Base-by-base conservation (phyloP, 495 filamentous ascomycete genomes). In the Penicillium verhagenii region DNA sequence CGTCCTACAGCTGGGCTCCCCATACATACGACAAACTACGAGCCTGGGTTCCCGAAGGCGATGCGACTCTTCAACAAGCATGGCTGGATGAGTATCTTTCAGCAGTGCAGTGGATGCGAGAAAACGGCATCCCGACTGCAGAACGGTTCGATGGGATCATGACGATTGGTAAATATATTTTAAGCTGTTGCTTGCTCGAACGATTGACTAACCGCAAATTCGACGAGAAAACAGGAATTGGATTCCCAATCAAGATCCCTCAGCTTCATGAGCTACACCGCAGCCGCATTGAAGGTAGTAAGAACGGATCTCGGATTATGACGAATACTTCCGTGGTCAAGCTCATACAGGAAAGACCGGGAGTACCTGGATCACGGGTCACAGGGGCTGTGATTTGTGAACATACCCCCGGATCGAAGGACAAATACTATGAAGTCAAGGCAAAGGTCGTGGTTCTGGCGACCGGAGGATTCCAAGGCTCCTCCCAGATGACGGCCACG, bases 51-150 rank as follows among this genome's bases (percentile, higher is more conserved):
- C 65, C 63, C 23, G 50, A 59, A 2, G 65, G 63, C 0, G 63
- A 66, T 40, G 35, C 63, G 23, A 21, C 6, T n/a, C 47, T 68
- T 10, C 65, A 68, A 20, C 42, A 52, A n/a, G 59, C 65, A 11
- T 65, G 62, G 59, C 13, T 68, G 20, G 37, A 57, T 6, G 61
- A 68, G 16, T 68, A 68, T 40, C 50, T 67, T 0, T 54, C 61
- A 6, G 65, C 61, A 0, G 65, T 67, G 8, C 65, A 65, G 39
- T 67, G 61, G 61, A 68, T 68, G 65, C 65, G 65, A 35, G 48
- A 63, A 0, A 63, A 59, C 42, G 59, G 53, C 2, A 56, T 68
- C 6, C 65, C 65, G 7, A 62, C 49, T 6, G 59, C 65, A 6
- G 7, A 58, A 1, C 54, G 65, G n/a, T 68, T 63, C 31, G 61